Conservation (phyloP, 768 basidiomycete species). For the Russula dissimulans region DNA sequence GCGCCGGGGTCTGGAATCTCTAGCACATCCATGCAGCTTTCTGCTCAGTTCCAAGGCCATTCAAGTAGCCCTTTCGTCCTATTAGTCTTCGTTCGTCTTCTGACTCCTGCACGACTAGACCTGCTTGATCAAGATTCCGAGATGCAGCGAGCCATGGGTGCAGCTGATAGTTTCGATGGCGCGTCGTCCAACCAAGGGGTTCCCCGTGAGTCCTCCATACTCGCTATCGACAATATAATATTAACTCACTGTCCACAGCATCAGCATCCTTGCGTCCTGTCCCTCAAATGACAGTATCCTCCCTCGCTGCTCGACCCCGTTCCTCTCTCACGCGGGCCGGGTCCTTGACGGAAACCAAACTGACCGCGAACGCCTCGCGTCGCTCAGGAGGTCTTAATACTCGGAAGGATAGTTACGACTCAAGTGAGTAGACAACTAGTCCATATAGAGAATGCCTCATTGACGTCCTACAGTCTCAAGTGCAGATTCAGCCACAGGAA, state of each 20-base stretch:
- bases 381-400: neutral
- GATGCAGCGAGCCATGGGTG: slow-evolving; percentile 19
- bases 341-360: slow-evolving; percentile 16
- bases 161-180: slow-evolving; percentile 15
- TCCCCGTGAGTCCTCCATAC: slow-evolving; percentile 4
- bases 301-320: slow-evolving; percentile 7
- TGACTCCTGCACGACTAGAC: slow-evolving; percentile 2
- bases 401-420: slow-evolving; percentile 11
- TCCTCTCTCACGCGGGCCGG: slow-evolving; percentile 14
- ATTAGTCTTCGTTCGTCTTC: neutral
- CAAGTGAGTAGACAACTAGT: neutral
- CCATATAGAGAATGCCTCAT: neutral
- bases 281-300: slow-evolving; percentile 2
- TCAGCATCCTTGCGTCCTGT: neutral
- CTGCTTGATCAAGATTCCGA: slow-evolving; percentile 21
- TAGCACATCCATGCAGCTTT: slow-evolving; percentile 14
- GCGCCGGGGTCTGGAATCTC: neutral
- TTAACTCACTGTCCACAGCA: neutral
- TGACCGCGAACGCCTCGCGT: slow-evolving; percentile 8
- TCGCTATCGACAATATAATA: neutral
- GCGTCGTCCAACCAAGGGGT: slow-evolving; percentile 9
- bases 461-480: neutral
- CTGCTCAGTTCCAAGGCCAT: slow-evolving; percentile 13
- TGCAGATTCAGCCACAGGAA: neutral
- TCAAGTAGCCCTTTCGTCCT: slow-evolving; percentile 7